Evolutionary conservation across 139 green algal genomes (phyloP).

Genomic region (Mesostigma viride): DNA sequence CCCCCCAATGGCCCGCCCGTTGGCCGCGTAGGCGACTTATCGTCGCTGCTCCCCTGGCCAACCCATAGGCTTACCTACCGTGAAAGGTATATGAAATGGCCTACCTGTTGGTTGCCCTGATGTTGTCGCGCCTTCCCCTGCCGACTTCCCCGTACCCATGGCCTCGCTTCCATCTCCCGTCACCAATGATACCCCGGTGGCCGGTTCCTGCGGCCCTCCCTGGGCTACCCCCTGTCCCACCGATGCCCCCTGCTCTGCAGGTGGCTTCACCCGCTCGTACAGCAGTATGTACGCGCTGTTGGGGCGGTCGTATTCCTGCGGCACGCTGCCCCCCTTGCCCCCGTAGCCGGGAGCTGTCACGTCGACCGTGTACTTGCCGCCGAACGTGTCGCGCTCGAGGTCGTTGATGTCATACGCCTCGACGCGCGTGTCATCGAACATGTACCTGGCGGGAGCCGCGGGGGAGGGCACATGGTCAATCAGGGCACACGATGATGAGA

Average conservation of each 20-base stretch:
- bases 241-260: neutral
- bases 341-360: neutral
- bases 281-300: slow-evolving; percentile 92
- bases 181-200: neutral
- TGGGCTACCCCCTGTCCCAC: neutral
- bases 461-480: slow-evolving; percentile 14
- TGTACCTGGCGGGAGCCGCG: no score
- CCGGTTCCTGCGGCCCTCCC: neutral
- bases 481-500: no score
- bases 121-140: neutral
- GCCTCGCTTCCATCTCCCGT: no score
- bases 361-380: slow-evolving; percentile 44
- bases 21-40: no score
- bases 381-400: slow-evolving; percentile 78
- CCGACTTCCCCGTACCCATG: no score
- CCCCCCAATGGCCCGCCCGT: no score
- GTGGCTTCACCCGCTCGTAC: slow-evolving; percentile 53
- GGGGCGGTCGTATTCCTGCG: slow-evolving; percentile 56
- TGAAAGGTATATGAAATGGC: neutral
- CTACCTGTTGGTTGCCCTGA: neutral
- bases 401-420: slow-evolving; percentile 51
- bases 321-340: no score
- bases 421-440: slow-evolving; percentile 79
- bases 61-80: no score
- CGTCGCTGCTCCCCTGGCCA: no score